Base-by-base conservation (phyloP, 1,284 basidiomycete species). In the Ustilago sp. region DNA sequence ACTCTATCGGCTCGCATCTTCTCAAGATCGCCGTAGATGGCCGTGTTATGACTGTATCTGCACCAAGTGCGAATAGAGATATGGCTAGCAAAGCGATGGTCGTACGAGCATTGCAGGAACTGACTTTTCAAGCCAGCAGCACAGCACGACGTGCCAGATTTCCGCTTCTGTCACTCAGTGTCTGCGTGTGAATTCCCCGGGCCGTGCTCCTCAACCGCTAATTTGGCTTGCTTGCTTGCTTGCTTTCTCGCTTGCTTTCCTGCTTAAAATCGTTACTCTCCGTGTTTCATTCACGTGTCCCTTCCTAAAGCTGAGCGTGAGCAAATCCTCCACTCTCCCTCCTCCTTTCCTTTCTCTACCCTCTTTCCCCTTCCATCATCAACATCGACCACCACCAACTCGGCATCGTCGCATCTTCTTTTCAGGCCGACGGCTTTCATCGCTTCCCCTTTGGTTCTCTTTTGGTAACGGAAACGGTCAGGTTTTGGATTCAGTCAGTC, bases 391-490 rank as follows among this genome's bases (percentile, higher is more conserved):
- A 31, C 32, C 43, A 8, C 13, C 23, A 28, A 12, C 12, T 50
- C n/a, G 28, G 48, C 48, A 50, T 50, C 4, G 48, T 50, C 48
- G 48, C 13, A 31, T 17, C 48, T 19, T 50, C 28, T 13, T 50
- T 50, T 50, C 48, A 50, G 48, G 31, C 32, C 48, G 48, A 50
- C 48, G n/a, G 48, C 28, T 8, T 17, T 32, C 48, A 50, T 32
- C 6, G 19, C 31, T 28, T 28, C 13, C 48, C 48, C 48, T 50
- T 50, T 13, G 48, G 23, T 50, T 32, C 31, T 50, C 31, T 50
- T 28, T 28, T 50, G 48, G 48, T 31, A 31, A 32, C 48, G 48
- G 48, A 50, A 41, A 41, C 43, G n/a, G 43, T 50, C 48, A 50
- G 48, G 48, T 31, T 39, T 11, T 31, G 48, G 48, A 50, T 50